Base-by-base conservation (phyloP, 768 basidiomycete genomes). In the Boletus fagicola region DNA sequence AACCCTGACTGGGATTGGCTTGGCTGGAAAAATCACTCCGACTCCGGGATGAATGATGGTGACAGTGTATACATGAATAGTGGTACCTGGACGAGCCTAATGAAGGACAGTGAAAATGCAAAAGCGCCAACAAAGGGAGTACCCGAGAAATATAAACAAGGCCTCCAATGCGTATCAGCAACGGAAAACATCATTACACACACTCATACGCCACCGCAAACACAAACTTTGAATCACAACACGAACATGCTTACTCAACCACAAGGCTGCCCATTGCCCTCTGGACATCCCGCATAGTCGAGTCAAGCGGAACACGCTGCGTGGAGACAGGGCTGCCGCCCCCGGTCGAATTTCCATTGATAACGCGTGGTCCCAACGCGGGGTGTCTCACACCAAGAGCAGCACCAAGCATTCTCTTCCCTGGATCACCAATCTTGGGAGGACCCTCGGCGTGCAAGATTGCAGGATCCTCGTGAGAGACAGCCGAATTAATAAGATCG, bases 381-480 rank as follows among this genome's bases (percentile, higher is more conserved):
- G 92, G 92, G 73, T 92, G 90, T 73, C 91, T 81, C 58, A 93
- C 81, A 45, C 92, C 92, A 55, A 94, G 77, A 33, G 91, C 91
- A 53, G 87, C 87, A 42, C 90, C 92, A 24, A 94, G 79, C 91
- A 94, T 94, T 66, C 92, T 80, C 76, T 90, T 91, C 40, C 89
- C 92, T 33, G 92, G 89, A 72, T 94, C 90, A 36, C 92, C 92
- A 64, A 94, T 92, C 66, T 87, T 82, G 22, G 90, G 90, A n/a
- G 85, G 86, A n/a, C 72, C 67, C 43, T 71, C 68, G 3, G 74
- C 72, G 20, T 74, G 71, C 50, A 90, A 68, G 57, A 90, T 87
- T 1, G 88, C 87, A 20, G 88, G 87, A 70, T 91, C 88, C 18
- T 81, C 72, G 53, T 74, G 69, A 26, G 82, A 71, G 44, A 80